Evolutionary conservation across 495 filamentous ascomycete species (phyloP), one percentile per base, ranked within the genome.

Genomic region (Podospora anserina): DNA sequence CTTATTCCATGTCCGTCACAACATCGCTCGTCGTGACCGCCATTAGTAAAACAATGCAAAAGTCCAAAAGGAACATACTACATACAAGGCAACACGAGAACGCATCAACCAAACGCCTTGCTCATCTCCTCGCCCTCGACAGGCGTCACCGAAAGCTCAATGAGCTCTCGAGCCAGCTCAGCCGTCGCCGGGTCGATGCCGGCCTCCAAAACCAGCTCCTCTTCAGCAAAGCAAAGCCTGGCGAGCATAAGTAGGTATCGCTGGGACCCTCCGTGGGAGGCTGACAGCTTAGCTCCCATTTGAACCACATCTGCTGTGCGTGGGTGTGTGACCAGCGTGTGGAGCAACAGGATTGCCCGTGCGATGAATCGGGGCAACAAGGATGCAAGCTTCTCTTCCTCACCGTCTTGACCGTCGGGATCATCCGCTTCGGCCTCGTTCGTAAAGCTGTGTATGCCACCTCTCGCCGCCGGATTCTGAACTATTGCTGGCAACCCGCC

Each of bases 91-190:
- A 32, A 32, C 4, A 32, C 7, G 7, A 32, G 0, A 32, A 4
- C 7, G 4, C 30, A 16, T 49, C 39, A 49, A 15, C 77, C 79
- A 71, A 84, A 83, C 34, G 80, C 74, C 56, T 76, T 74, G 9
- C 78, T 74, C 32, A 84, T 68, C 58, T 70, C 78, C 65, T 81
- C 77, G 4, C 77, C 80, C 32, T 82, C 80, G 28, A 83, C 81
- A 0, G 80, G 78, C 19, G 80, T 83, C 4, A 82, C 82, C 2
- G 78, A 80, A 63, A 82, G 57, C 73, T 84, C 81, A 2, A 85
- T 69, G 53, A 85, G 60, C 65, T 82, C 80, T 53, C 83, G 80
- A 20, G 82, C 82, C 60, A 79, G 68, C 64, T 85, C 82, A 16
- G 76, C 77, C n/a, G 81, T 83, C 20, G 81, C 76, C 4, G 70